A percentile compares a stretch with the other conserved stretches of the same genome.
These are phyloP conservation scores for Basipetospora chlamydospora DNA, from an alignment of 2,329 filamentous ascomycete species.

Conservation along the genomic window DNA sequence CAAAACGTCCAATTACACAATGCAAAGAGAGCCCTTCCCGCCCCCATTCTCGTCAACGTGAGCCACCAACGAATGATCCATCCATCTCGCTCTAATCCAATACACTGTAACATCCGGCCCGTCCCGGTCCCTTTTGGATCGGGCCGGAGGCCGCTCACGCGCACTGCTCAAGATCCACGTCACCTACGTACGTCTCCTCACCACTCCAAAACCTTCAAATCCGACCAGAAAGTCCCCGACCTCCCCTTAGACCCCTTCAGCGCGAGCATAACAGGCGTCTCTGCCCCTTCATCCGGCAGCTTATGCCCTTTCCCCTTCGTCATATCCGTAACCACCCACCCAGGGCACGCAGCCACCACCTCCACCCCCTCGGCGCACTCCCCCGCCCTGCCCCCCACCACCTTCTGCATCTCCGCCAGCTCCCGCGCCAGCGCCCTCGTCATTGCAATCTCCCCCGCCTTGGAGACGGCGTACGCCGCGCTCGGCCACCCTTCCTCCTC, in stretches of 20 bases:
- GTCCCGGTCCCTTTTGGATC: too few species aligned
- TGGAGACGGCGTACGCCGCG: conserved; percentile 31
- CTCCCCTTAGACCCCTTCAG: conserved; percentile 18
- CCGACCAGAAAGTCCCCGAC: conserved; percentile 23
- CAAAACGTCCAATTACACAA: too few species aligned
- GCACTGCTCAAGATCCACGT: background rate
- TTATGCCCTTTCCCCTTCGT: conserved; percentile 22
- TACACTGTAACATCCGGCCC: background rate
- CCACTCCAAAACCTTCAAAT: conserved; percentile 22
- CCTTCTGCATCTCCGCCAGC: too few species aligned
- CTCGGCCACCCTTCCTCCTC: conserved; percentile 32
- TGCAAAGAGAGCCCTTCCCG: too few species aligned
- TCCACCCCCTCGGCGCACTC: conserved; percentile 12
- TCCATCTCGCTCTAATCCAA: background rate
- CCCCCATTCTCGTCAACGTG: too few species aligned
- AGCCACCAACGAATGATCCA: too few species aligned
- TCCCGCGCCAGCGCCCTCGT: conserved; percentile 22
- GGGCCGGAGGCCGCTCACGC: too few species aligned
- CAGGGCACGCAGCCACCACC: conserved; percentile 26
- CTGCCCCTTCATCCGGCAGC: conserved; percentile 27
- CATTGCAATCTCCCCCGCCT: conserved; percentile 26
- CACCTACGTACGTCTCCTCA: background rate
- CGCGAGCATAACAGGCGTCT: conserved; percentile 27
- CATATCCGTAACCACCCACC: conserved; percentile 32
- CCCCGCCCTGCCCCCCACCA: conserved; percentile 9